Evolutionary conservation across 371 early-diverging fungal genomes (phyloP), one percentile per base, ranked within the genome.

Genomic region (Saksenaea oblongispora): DNA sequence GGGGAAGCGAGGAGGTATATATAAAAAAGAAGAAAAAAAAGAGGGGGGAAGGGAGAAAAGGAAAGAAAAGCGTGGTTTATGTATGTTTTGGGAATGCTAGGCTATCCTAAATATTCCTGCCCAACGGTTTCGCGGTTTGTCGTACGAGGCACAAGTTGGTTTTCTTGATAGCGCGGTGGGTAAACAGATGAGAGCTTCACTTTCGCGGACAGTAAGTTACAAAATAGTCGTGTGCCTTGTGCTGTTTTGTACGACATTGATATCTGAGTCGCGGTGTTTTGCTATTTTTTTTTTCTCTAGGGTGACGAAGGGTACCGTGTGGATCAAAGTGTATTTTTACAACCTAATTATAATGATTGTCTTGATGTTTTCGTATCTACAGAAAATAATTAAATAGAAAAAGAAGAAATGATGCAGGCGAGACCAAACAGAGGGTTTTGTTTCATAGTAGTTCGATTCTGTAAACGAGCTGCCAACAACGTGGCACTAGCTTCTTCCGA

Each of bases 1-100:
- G 56, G 61, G 78, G 78, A 51, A 68, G 78, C 51, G 78, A 80
- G 69, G 80, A 80, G 63, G 78, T 80, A 65, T 57, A 59, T 22
- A 27, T 55, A 64, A 54, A 57, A 37, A 22, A 59, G 35, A 35
- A 2, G 17, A 59, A 64, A 54, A 57, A 37, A 22, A 59, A 42
- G 36, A 2, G 17, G 31, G 28, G 14, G 37, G 34, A 51, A 47
- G 24, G 24, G 51, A 22, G 51, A 10, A 22, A 17, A 18, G 18
- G 5, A 24, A 22, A 13, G 39, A 24, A 17, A 9, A 24, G 15
- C 39, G 57, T 57, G 57, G 10, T 14, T 57, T 9, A 22, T 13
- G 35, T 37, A 57, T 41, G 17, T 58, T 27, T 58, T 41, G 26
- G 44, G 42, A 41, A 41, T 37, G 58, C 26, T 59, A 73, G 75